A percentile compares a stretch with the other conserved stretches of the same genome.
phyloP scores from a whole-genome alignment of 228 moss, liverwort and hornwort species.

The Sphagnum fallax region DNA sequence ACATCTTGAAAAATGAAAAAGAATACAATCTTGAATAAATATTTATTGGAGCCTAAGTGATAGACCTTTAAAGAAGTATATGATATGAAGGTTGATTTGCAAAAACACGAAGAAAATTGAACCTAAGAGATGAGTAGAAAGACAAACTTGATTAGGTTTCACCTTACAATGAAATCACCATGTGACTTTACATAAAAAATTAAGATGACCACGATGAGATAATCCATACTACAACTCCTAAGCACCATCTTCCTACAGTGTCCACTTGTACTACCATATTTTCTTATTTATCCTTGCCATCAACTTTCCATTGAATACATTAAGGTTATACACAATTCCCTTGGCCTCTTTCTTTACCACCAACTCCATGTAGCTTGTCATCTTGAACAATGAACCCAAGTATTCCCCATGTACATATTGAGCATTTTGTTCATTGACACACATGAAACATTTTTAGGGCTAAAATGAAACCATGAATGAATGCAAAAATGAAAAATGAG shows the following conservation, averaged over 20 bases:
- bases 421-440: too few species aligned
- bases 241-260: constrained; percentile 66
- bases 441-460: too few species aligned
- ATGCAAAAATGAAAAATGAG: too few species aligned
- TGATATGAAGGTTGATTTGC: too few species aligned
- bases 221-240: constrained; percentile 88
- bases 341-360: constrained; percentile 86
- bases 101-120: too few species aligned
- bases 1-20: constrained; percentile 66
- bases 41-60: too few species aligned
- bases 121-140: constrained; percentile 96
- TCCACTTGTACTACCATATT: constrained; percentile 89
- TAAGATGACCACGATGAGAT: constrained; percentile 85
- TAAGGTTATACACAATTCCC: constrained; percentile 93
- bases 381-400: constrained; percentile 87
- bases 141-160: constrained; percentile 93
- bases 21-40: constrained; percentile 35
- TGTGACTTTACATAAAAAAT: constrained; percentile 87
- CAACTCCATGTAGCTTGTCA: constrained; percentile 72
- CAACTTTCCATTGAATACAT: constrained; percentile 88
- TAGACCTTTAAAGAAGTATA: neutral
- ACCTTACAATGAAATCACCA: constrained; percentile 91
- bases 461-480: too few species aligned
- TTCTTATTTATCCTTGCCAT: constrained; percentile 94
- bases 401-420: constrained; percentile 61